Base-by-base conservation (phyloP, 768 basidiomycete species). In the Cytidiella melzeri region DNA sequence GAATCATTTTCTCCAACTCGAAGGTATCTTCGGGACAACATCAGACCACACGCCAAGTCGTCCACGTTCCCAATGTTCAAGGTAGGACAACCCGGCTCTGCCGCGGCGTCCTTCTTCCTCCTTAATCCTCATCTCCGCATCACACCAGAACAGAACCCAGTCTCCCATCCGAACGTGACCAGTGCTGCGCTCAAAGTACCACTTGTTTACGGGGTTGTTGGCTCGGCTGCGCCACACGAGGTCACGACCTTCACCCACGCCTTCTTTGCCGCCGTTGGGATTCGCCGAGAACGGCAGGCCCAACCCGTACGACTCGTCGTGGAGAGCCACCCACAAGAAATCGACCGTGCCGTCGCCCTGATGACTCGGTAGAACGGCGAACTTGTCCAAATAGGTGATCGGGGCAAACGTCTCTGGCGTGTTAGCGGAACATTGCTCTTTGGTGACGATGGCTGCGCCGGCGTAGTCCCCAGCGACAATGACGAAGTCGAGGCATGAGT, bases 341-440 rank as follows among this genome's bases (percentile, higher is more conserved):
- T 99, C 96, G 50, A 98, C 96, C 0, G 96, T 98, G 15, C 96
- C 96, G 60, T 98, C 95, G 19, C 96, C 96, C 67, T 99, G 96
- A 62, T 97, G 83, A 52, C 75, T 83, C 2, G 96, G 96, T 34
- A 94, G 75, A 36, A 99, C 93, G 13, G 94, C 95, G 64, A 99
- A 99, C 69, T 99, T 99, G 75, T 99, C 96, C 42, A 99, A 81
- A 68, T 99, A 99, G 13, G 89, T 84, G 52, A 95, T 81, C 5
- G 84, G 77, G 19, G 63, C 50, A 34, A 56, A 52, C 26, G 60
- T 54, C 36, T 55, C 43, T 10, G 54, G 45, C 6, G 67, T 51
- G 28, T 57, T 67, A n/a, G 74, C 59, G 27, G 57, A 42, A 41
- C 59, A 59, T 18, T 43, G 50, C 63, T 83, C 79, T 47, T 65